Conservation (phyloP, 768 basidiomycete genomes). For the Hericium coralloides region DNA sequence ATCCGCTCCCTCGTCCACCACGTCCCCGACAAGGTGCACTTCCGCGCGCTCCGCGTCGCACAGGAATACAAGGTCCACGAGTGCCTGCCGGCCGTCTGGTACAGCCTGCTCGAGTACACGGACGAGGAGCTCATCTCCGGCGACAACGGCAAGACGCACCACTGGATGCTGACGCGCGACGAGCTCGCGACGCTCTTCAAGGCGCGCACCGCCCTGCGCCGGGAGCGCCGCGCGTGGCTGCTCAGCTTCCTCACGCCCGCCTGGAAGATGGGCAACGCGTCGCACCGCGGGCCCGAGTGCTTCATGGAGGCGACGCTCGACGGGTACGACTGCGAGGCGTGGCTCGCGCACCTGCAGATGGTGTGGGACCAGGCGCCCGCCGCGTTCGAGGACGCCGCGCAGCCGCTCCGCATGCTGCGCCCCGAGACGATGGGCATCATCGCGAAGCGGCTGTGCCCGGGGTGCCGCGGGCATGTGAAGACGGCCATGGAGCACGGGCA, state of each 20-base stretch:
- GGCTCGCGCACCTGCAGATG: neutral
- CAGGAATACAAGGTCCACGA: neutral
- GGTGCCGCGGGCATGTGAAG: neutral
- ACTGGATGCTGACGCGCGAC: neutral
- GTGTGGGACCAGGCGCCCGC: neutral
- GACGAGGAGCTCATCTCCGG: neutral
- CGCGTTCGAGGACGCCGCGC: too few species aligned
- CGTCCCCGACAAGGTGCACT: neutral
- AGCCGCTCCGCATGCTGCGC: neutral
- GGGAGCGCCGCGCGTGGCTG: neutral
- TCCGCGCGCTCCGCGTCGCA: neutral
- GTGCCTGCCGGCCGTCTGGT: neutral
- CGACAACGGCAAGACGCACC: neutral
- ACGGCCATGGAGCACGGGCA: neutral
- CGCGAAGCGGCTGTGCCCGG: neutral
- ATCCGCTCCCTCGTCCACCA: neutral
- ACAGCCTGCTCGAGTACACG: neutral
- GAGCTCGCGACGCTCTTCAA: neutral
- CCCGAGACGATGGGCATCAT: neutral
- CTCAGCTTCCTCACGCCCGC: neutral
- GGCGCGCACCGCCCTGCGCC: neutral
- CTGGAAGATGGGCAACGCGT: neutral
- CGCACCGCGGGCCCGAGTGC: neutral
- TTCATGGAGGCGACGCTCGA: neutral
- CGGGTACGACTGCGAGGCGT: neutral